A percentile compares a stretch with the other conserved stretches of the same genome.
Evolutionary conservation across 306 rosid genomes (phyloP).

Genomic region (Vachellia collinsii): DNA sequence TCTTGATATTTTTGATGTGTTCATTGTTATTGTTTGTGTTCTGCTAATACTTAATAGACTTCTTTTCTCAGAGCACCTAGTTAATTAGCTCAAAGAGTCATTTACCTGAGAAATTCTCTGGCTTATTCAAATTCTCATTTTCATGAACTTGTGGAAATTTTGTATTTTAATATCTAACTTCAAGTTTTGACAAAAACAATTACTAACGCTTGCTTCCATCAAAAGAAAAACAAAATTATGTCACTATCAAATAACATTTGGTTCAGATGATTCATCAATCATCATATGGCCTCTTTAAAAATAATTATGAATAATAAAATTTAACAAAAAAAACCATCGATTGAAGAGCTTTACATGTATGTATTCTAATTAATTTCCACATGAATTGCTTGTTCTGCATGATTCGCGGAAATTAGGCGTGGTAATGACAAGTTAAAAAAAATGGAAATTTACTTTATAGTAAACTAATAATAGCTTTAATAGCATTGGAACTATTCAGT

Average conservation of each 20-base stretch:
- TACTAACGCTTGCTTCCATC: neutral
- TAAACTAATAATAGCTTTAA: neutral
- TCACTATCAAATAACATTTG: neutral
- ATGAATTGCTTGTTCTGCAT: neutral
- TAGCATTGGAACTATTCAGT: neutral
- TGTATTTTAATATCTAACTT: neutral
- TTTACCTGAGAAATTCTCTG: conserved; percentile 10
- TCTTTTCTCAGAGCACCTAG: conserved; percentile 8
- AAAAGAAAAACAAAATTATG: too few relatives aligned
- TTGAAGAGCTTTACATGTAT: too few relatives aligned
- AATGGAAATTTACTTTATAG: neutral
- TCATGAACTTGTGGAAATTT: neutral
- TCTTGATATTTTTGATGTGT: conserved; percentile 2
- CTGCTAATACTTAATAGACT: conserved; percentile 26
- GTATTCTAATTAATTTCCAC: too few relatives aligned
- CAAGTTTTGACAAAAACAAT: neutral
- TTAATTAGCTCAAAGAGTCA: conserved; percentile 5
- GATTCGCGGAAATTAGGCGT: too few relatives aligned
- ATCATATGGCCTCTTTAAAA: neutral
- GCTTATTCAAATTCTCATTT: neutral
- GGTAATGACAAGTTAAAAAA: too few relatives aligned
- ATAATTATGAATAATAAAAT: too few relatives aligned
- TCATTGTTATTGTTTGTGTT: conserved; percentile 2
- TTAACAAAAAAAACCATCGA: too few relatives aligned
- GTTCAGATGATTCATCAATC: neutral